Base-by-base conservation (phyloP, 768 basidiomycete species). In the Sarcodon aspratus region DNA sequence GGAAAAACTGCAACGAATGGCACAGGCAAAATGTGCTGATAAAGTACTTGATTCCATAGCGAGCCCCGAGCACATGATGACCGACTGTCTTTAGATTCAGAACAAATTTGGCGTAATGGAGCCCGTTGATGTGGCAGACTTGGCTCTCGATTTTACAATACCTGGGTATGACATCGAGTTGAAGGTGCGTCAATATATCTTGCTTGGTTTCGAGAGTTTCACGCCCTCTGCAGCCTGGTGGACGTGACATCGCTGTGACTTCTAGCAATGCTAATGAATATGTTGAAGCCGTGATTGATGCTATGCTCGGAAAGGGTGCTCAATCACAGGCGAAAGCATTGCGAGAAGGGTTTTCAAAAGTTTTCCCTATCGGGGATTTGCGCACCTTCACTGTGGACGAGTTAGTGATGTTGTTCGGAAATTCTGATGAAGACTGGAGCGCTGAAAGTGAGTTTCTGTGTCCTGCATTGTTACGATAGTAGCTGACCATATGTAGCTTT, bases 341-440 rank as follows among this genome's bases (percentile, higher is more conserved):
- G 80, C 76, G 82, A 54, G 88, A 93, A 54, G 95, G 92, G 1
- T 95, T 95, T 65, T 92, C 90, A 1, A 91, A 93, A 61, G 93
- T 98, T 32, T 98, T 99, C 75, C 89, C 95, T 5, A 81, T 98
- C 43, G 69, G 74, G 27, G 94, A 99, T 59, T 69, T 99, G 32
- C 80, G 85, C 55, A 87, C 90, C 6, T 99, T 99, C 68, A 85
- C 94, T 35, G 77, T 90, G 5, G 90, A 96, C 50, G 96, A 99
- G 64, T 68, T 99, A n/a, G 86, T 87, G 12, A 87, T 95, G 78
- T 72, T 98, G 17, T 95, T 97, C 59, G 95, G 95, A 13, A 94
- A 94, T 57, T 80, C 86, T 8, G 91, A 97, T n/a, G 96, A 99
- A 60, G 96, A 99, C 61, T 99, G 96, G 96, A 82, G 78, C 52